Evolutionary conservation across 148 eudicot genomes (phyloP).

Genomic region (Limonium bicolor): DNA sequence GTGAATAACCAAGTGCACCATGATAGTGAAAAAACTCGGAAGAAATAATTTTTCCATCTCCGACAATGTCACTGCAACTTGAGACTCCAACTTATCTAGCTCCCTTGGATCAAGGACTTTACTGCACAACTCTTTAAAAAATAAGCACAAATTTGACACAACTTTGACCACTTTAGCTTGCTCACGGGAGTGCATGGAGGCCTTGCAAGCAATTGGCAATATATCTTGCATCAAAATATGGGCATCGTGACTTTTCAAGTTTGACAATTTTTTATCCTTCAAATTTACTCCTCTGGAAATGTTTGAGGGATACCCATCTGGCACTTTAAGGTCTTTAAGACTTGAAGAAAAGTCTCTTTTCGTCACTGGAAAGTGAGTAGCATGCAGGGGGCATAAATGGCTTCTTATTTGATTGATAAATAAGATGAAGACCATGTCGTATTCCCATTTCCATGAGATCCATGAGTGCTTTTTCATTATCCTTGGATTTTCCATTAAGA

Average conservation of each 20-base stretch:
- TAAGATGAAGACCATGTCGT: not conserved
- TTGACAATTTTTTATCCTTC: not conserved
- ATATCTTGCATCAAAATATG: constrained; percentile 1
- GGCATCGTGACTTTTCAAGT: constrained; percentile 8
- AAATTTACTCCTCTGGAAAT: constrained; percentile 4
- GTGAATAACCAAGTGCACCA: no score
- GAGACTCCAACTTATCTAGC: not conserved
- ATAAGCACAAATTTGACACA: not conserved
- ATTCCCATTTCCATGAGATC: not conserved
- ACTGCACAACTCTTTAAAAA: constrained; percentile 4
- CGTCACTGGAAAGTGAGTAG: not conserved
- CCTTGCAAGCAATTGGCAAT: not conserved
- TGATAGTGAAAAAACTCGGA: constrained; percentile 6
- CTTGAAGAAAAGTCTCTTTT: constrained; percentile 6
- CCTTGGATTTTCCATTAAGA: not conserved
- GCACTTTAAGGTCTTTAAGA: constrained; percentile 2
- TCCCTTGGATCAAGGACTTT: not conserved
- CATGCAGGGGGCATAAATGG: not conserved
- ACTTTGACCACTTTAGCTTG: not conserved
- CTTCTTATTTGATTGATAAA: not conserved
- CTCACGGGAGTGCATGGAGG: no score
- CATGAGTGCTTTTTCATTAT: not conserved
- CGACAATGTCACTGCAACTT: constrained; percentile 5
- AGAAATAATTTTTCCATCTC: constrained; percentile 5
- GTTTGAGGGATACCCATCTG: constrained; percentile 7